These are phyloP conservation scores for Neurospora tetrasperma DNA, from an alignment of 495 filamentous ascomycete genomes.

Conservation along the genomic window DNA sequence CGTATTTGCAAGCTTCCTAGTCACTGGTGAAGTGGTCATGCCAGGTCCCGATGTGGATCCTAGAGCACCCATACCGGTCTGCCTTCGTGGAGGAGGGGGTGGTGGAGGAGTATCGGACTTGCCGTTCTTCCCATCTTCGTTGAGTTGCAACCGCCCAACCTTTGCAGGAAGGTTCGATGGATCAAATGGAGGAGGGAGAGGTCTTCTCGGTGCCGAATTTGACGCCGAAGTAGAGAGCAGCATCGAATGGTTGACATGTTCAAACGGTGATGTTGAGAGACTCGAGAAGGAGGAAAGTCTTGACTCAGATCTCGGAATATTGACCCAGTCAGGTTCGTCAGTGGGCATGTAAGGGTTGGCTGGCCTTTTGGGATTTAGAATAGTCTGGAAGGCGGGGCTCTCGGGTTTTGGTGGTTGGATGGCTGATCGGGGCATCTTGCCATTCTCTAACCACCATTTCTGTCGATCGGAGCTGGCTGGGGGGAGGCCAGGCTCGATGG, in stretches of 20 bases:
- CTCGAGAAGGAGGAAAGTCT: slow-evolving; percentile 34
- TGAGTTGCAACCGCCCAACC: slow-evolving; percentile 26
- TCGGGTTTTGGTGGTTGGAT: slow-evolving; percentile 50
- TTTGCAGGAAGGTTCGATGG: slow-evolving; percentile 33
- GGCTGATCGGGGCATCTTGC: slow-evolving; percentile 62
- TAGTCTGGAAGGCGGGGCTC: slow-evolving; percentile 32
- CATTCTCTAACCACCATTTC: slow-evolving; percentile 94
- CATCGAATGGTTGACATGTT: slow-evolving; percentile 37
- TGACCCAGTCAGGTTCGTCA: slow-evolving; percentile 70
- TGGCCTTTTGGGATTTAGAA: slow-evolving; percentile 60
- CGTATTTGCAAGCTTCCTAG: slow-evolving; percentile 13
- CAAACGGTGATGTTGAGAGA: slow-evolving; percentile 36
- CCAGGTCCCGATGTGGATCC: background rate
- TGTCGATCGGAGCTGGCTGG: slow-evolving; percentile 79
- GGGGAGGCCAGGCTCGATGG: slow-evolving; percentile 71
- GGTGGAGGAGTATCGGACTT: slow-evolving; percentile 29
- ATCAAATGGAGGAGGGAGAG: slow-evolving; percentile 43
- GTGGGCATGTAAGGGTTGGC: slow-evolving; percentile 71
- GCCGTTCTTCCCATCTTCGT: slow-evolving; percentile 20
- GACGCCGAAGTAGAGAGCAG: slow-evolving; percentile 33
- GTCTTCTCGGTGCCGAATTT: slow-evolving; percentile 32
- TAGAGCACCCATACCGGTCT: slow-evolving; percentile 17
- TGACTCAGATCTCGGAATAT: slow-evolving; percentile 39
- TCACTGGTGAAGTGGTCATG: background rate
- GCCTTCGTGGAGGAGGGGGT: slow-evolving; percentile 38